These are phyloP conservation scores for Aquilaria agallochum DNA, from an alignment of 441 rosid genomes.

Conservation along the genomic window DNA sequence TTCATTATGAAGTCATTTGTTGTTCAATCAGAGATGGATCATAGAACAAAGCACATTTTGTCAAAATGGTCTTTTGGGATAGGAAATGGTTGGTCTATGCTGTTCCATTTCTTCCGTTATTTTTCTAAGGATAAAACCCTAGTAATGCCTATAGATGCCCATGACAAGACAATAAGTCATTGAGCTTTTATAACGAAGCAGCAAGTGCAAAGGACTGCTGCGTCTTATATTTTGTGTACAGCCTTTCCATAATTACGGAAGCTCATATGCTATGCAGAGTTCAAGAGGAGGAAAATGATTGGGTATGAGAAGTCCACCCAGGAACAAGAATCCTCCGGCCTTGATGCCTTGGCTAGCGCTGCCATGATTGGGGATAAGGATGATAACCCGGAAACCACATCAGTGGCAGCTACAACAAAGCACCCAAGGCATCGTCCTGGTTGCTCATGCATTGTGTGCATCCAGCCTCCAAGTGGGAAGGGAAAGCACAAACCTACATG, in stretches of 20 bases:
- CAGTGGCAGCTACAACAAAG: constrained; percentile 63
- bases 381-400: constrained; percentile 32
- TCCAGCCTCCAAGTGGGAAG: constrained; percentile 77
- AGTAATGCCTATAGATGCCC: no score
- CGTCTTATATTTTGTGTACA: neutral
- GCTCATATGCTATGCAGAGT: constrained; percentile 25
- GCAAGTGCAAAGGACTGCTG: neutral
- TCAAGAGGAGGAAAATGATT: constrained; percentile 47
- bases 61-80: no score
- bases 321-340: constrained; percentile 42
- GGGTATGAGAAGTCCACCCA: constrained; percentile 27
- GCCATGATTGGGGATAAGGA: constrained; percentile 38
- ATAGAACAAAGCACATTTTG: no score
- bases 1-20: no score
- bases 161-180: no score
- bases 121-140: no score
- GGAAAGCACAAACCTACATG: constrained; percentile 76
- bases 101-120: no score
- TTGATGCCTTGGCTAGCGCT: constrained; percentile 51
- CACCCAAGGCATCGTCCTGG: constrained; percentile 82
- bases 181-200: no score
- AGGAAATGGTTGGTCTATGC: no score
- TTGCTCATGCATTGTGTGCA: constrained; percentile 78
- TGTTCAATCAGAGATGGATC: no score
- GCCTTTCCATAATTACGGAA: neutral